These are phyloP conservation scores for Podospora bellae-mahoneyi DNA, from an alignment of 495 filamentous ascomycete genomes.

Conservation along the genomic window DNA sequence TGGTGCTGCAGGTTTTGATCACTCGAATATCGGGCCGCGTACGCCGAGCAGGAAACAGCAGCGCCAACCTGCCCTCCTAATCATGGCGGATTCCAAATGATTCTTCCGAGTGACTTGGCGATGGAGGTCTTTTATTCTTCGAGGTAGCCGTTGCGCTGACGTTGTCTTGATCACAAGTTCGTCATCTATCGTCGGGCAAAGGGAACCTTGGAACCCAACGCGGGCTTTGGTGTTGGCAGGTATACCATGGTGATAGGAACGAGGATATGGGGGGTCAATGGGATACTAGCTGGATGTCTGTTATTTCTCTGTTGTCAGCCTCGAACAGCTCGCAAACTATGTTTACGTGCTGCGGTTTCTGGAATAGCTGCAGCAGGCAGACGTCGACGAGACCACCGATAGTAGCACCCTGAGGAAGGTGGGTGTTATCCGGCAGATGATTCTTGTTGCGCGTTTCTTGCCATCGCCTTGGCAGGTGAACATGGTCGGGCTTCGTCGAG, in stretches of 20 bases:
- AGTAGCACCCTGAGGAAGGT: not conserved
- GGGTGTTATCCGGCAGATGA: not conserved
- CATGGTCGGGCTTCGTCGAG: not conserved
- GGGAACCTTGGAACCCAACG: not conserved
- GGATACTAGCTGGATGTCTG: not conserved
- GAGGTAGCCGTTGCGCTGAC: not conserved
- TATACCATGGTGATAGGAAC: not conserved
- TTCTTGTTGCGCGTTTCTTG: not conserved
- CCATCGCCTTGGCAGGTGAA: not conserved
- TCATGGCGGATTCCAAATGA: not conserved
- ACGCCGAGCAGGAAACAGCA: not conserved
- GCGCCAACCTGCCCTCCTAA: not conserved
- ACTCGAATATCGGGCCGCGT: not conserved
- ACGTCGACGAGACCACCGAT: not conserved
- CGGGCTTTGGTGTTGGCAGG: not conserved
- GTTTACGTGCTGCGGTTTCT: not conserved
- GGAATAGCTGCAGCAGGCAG: not conserved
- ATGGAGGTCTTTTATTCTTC: not conserved
- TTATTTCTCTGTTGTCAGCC: not conserved
- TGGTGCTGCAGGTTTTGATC: constrained; percentile 3
- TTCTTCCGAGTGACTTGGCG: not conserved
- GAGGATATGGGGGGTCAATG: not conserved
- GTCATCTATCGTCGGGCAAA: not conserved
- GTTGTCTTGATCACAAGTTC: not conserved
- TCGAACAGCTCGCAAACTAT: not conserved